Evolutionary conservation across 2,329 filamentous ascomycete genomes (phyloP).

Genomic region (Diplodia sapinea): DNA sequence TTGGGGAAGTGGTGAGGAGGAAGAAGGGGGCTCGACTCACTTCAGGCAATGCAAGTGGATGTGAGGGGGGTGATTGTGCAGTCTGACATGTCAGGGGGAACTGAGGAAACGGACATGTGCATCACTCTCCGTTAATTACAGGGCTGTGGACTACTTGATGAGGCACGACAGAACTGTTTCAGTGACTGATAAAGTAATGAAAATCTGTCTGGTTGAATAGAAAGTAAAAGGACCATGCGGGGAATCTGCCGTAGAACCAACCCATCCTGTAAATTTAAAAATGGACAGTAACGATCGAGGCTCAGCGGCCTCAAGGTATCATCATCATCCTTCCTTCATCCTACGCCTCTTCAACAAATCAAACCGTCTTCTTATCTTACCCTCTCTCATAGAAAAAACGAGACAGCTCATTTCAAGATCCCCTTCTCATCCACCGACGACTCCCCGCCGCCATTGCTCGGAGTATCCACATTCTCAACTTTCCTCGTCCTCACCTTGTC

Average conservation of each 20-base stretch:
- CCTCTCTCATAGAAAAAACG: background rate
- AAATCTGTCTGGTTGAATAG: too few species aligned
- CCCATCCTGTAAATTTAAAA: background rate
- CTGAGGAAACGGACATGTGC: too few species aligned
- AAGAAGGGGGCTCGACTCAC: too few species aligned
- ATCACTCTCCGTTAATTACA: too few species aligned
- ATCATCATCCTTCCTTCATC: background rate
- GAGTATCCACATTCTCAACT: slow-evolving; percentile 22
- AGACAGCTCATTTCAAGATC: background rate
- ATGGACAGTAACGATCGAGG: background rate
- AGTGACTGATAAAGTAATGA: too few species aligned
- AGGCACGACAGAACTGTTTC: too few species aligned
- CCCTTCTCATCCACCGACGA: slow-evolving; percentile 12
- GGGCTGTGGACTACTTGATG: too few species aligned
- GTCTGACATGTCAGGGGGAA: too few species aligned
- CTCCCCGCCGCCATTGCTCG: background rate
- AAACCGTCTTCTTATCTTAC: background rate
- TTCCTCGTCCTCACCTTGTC: slow-evolving; percentile 25
- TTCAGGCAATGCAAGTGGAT: too few species aligned
- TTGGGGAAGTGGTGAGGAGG: slow-evolving; percentile 31
- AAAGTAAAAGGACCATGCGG: too few species aligned
- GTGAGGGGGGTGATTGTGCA: too few species aligned
- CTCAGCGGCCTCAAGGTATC: slow-evolving; percentile 3
- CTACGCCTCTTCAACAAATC: background rate
- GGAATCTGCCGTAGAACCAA: too few species aligned